These are phyloP conservation scores for Litchi chinensis DNA, from an alignment of 345 rosid species.

Conservation along the genomic window DNA sequence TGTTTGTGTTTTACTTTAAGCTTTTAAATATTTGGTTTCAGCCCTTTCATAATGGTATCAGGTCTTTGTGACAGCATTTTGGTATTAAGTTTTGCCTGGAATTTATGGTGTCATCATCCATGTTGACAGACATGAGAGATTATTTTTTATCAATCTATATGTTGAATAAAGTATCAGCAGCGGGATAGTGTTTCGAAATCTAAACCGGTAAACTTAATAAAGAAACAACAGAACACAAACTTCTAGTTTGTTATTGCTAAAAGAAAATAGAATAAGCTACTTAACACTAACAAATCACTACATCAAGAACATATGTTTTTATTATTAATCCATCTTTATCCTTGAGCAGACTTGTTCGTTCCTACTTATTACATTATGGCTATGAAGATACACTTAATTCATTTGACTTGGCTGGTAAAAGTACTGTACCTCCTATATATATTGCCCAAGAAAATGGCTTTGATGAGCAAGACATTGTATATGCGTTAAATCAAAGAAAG, in stretches of 20 bases:
- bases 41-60: background rate
- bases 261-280: no score
- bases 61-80: background rate
- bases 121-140: no score
- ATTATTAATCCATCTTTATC: constrained; percentile 11
- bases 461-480: constrained; percentile 57
- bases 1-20: background rate
- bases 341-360: constrained; percentile 74
- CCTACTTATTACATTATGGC: constrained; percentile 90
- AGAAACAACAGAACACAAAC: no score
- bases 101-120: background rate
- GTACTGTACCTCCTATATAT: constrained; percentile 66
- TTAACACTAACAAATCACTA: no score
- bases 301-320: background rate
- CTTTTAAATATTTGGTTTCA: background rate
- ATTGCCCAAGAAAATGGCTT: constrained; percentile 64
- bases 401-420: constrained; percentile 79
- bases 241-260: no score
- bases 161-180: background rate
- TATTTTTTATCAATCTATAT: background rate
- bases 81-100: background rate
- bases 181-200: no score
- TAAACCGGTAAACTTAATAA: no score
- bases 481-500: constrained; percentile 77
- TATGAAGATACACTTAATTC: constrained; percentile 90